phyloP scores from a whole-genome alignment of 1,139 yeast genomes.

The Taiozyma sp. region DNA sequence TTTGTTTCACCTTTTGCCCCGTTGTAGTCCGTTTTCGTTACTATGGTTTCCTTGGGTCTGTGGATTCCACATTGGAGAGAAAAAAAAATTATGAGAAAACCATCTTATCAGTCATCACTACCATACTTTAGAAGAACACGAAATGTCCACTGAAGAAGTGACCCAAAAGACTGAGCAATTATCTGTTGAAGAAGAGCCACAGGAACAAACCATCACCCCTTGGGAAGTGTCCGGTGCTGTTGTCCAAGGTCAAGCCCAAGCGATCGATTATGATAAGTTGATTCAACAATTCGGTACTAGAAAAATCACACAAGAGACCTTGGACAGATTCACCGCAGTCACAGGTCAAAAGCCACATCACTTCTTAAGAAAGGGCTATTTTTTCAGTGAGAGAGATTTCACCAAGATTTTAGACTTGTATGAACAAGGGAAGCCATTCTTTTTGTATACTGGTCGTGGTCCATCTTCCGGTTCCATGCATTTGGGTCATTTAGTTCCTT shows the following conservation, averaged over 20 bases:
- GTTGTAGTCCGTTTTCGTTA: background rate
- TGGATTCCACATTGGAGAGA: background rate
- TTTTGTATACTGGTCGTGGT: constrained; percentile 96
- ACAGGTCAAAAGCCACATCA: constrained; percentile 96
- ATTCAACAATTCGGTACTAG: constrained; percentile 86
- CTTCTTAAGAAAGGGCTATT: constrained; percentile 83
- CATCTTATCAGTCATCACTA: background rate
- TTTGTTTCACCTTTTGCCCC: no score
- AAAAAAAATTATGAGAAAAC: background rate
- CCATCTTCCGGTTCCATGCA: constrained; percentile 96
- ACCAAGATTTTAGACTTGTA: constrained; percentile 73
- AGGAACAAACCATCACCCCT: constrained; percentile 79
- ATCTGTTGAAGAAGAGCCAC: background rate
- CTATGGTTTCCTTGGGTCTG: background rate
- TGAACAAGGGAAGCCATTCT: constrained; percentile 93
- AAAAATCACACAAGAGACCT: constrained; percentile 61
- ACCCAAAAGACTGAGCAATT: constrained; percentile 12
- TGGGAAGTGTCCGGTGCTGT: constrained; percentile 99
- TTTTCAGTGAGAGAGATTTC: constrained; percentile 91
- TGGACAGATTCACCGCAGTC: constrained; percentile 66
- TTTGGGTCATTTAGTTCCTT: constrained; percentile 96
- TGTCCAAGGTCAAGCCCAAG: constrained; percentile 85
- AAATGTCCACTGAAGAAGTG: constrained; percentile 8
- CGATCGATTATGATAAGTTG: constrained; percentile 85
- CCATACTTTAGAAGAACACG: background rate